Conservation (phyloP, 1,284 basidiomycete genomes). For the Malassezia japonica region DNA sequence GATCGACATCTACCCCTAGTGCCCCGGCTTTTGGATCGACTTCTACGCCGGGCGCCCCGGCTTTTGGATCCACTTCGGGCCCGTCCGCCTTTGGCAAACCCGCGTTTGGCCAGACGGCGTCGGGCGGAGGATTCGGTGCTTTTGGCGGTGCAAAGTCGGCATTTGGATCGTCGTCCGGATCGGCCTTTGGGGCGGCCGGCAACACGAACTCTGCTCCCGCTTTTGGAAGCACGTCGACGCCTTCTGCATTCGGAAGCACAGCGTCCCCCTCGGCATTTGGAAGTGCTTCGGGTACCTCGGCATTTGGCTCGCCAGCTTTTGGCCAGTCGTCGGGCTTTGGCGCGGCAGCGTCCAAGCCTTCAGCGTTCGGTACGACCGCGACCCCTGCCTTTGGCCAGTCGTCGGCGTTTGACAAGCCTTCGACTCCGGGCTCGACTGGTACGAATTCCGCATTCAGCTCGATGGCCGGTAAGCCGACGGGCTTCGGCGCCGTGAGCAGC, state of each 20-base stretch:
- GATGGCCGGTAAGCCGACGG: background rate
- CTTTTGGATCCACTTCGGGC: constrained; percentile 43
- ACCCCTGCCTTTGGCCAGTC: constrained; percentile 6
- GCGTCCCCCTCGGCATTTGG: constrained; percentile 20
- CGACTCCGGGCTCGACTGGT: constrained; percentile 26
- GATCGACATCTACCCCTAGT: too few relatives aligned
- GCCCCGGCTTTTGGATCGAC: too few relatives aligned
- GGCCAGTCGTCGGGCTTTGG: constrained; percentile 16
- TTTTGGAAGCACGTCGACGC: constrained; percentile 34
- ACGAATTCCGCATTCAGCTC: background rate
- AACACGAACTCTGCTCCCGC: constrained; percentile 17
- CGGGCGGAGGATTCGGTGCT: background rate
- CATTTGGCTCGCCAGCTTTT: constrained; percentile 21
- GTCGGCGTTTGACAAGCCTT: constrained; percentile 48
- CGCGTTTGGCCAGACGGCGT: constrained; percentile 24
- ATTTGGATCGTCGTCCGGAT: constrained; percentile 21
- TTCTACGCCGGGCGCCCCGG: too few relatives aligned
- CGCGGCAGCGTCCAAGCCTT: background rate
- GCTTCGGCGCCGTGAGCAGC: background rate
- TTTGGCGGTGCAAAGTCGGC: background rate
- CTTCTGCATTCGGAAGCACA: constrained; percentile 35
- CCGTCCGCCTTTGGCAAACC: constrained; percentile 44
- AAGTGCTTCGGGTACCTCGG: constrained; percentile 39
- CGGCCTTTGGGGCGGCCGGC: constrained; percentile 24
- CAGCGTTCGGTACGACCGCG: background rate